phyloP scores from a whole-genome alignment of 1,139 yeast species.

The Debaryomyces singareniensis region DNA sequence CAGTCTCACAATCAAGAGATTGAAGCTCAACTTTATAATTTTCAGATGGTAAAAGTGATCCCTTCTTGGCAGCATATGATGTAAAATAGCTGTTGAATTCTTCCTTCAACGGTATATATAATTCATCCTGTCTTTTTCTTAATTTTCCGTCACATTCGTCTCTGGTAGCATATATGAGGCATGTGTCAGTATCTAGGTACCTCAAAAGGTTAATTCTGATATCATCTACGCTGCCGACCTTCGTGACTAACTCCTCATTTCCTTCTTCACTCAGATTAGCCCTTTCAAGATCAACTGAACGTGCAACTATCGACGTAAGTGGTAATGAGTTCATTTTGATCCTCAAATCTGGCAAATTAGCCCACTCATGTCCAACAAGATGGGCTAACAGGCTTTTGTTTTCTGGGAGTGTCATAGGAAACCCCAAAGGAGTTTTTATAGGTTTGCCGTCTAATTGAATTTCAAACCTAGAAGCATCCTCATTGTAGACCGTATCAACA shows the following conservation, averaged over 20 bases:
- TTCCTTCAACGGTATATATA: conserved; percentile 66
- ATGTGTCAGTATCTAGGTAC: conserved; percentile 89
- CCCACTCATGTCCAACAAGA: conserved; percentile 85
- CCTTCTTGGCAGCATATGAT: conserved; percentile 25
- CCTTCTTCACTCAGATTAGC: conserved; percentile 15
- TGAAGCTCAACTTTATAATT: conserved; percentile 33
- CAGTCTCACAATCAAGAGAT: conserved; percentile 70
- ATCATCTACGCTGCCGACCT: conserved; percentile 54
- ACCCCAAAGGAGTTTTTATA: conserved; percentile 80
- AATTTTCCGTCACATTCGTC: conserved; percentile 80
- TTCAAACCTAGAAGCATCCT: conserved; percentile 27
- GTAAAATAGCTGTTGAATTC: conserved; percentile 61
- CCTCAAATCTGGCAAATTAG: conserved; percentile 59
- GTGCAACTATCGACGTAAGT: conserved; percentile 75
- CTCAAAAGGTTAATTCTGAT: conserved; percentile 57
- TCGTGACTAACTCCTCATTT: conserved; percentile 45
- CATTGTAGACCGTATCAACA: conserved; percentile 43
- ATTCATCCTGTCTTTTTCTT: conserved; percentile 67
- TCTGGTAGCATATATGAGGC: conserved; percentile 77
- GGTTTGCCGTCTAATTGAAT: conserved; percentile 71
- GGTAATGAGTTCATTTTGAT: conserved; percentile 81
- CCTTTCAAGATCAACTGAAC: conserved; percentile 68
- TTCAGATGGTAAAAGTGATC: conserved; percentile 21
- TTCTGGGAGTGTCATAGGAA: conserved; percentile 58
- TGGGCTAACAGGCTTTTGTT: conserved; percentile 60